phyloP scores from a whole-genome alignment of 164 flowering plant genomes.

The Piper longum region DNA sequence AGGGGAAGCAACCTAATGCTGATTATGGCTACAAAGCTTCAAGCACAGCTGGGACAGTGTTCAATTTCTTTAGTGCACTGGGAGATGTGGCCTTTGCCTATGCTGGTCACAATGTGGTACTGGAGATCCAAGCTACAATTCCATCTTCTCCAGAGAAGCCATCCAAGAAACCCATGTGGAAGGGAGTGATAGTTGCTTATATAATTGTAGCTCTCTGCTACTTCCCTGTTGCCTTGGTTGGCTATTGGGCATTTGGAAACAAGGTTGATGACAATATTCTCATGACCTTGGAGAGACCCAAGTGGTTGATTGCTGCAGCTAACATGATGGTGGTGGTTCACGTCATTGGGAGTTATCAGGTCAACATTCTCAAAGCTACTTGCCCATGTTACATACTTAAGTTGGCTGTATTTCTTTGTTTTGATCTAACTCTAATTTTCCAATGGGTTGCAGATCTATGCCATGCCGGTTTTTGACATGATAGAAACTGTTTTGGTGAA shows the following conservation, averaged over 20 bases:
- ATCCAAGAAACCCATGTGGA: slow-evolving; percentile 61
- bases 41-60: slow-evolving; percentile 19
- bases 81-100: slow-evolving; percentile 57
- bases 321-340: slow-evolving; percentile 50
- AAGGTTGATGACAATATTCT: slow-evolving; percentile 42
- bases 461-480: slow-evolving; percentile 66
- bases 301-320: slow-evolving; percentile 45
- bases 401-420: neutral
- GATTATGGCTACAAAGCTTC: slow-evolving; percentile 19
- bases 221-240: slow-evolving; percentile 45
- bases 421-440: neutral
- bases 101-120: slow-evolving; percentile 62
- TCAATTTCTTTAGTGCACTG: slow-evolving; percentile 37
- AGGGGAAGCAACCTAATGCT: slow-evolving; percentile 30
- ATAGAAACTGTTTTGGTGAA: slow-evolving; percentile 37
- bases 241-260: slow-evolving; percentile 43
- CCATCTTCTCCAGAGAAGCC: slow-evolving; percentile 55
- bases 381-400: neutral
- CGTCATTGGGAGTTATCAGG: slow-evolving; percentile 60
- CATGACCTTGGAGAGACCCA: slow-evolving; percentile 32
- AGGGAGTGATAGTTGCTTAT: slow-evolving; percentile 38
- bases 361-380: neutral
- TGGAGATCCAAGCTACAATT: slow-evolving; percentile 66
- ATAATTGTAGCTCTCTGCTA: slow-evolving; percentile 35
- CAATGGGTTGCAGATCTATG: slow-evolving; percentile 24